A percentile compares a stretch with the other conserved stretches of the same genome.
Conservation (phyloP, 2,329 filamentous ascomycete species). For the Pestalotiopsis sp. region DNA sequence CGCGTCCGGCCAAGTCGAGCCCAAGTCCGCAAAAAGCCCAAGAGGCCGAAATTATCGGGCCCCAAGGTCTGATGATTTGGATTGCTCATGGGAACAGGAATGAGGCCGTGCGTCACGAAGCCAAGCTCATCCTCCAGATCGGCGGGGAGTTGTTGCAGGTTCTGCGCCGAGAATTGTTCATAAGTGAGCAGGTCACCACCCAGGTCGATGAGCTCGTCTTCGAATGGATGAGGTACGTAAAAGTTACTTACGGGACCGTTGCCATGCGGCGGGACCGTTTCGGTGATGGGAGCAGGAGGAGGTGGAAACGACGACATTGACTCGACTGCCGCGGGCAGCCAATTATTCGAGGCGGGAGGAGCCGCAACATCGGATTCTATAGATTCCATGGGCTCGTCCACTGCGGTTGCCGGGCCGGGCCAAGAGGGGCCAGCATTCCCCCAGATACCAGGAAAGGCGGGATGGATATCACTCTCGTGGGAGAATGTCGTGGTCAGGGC, state of each 20-base stretch:
- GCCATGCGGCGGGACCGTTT: neutral
- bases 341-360: neutral
- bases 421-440: neutral
- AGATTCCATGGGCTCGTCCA: neutral
- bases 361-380: neutral
- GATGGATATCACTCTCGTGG: neutral
- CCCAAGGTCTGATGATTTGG: conserved; percentile 39
- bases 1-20: conserved; percentile 18
- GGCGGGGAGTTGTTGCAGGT: neutral
- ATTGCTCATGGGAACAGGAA: conserved; percentile 32
- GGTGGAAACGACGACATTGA: neutral
- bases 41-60: conserved; percentile 50
- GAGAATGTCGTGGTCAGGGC: neutral
- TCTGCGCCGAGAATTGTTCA: neutral
- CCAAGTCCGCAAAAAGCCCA: conserved; percentile 55
- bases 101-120: conserved; percentile 19
- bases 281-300: neutral
- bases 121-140: conserved; percentile 16
- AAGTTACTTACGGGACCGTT: neutral
- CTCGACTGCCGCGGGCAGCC: neutral
- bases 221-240: neutral
- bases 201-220: neutral
- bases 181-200: too few relatives aligned
- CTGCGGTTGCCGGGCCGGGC: neutral
- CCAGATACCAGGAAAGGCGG: neutral